These are phyloP conservation scores for Hypoxylon sp. DNA, from an alignment of 2,329 filamentous ascomycete genomes.

Conservation along the genomic window DNA sequence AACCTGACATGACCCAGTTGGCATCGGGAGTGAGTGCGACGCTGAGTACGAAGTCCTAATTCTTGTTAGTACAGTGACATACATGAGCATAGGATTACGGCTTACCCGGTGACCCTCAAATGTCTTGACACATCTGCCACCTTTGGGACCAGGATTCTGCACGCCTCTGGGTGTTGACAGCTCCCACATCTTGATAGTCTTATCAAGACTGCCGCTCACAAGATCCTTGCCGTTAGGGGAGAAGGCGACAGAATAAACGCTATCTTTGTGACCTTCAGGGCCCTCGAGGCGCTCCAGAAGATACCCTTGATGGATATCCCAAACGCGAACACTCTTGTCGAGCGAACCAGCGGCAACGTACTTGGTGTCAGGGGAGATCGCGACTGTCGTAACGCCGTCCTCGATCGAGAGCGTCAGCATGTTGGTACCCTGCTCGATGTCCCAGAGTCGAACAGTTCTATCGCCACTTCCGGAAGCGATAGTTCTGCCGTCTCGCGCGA, in stretches of 20 bases:
- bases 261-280: conserved; percentile 94
- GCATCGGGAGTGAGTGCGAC: conserved; percentile 96
- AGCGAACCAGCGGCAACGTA: conserved; percentile 95
- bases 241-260: conserved; percentile 96
- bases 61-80: conserved; percentile 49
- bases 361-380: conserved; percentile 94
- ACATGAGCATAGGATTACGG: conserved; percentile 33
- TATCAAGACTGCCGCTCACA: conserved; percentile 94
- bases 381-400: conserved; percentile 96
- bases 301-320: conserved; percentile 89
- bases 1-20: conserved; percentile 96
- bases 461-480: conserved; percentile 98
- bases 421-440: conserved; percentile 87
- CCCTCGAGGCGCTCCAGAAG: conserved; percentile 93
- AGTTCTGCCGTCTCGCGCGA: conserved; percentile 90
- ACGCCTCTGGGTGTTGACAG: conserved; percentile 80
- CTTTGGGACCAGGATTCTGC: conserved; percentile 78
- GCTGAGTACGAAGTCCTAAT: conserved; percentile 92
- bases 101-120: conserved; percentile 95
- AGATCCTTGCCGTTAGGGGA: conserved; percentile 93
- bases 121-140: conserved; percentile 93
- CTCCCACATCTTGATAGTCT: conserved; percentile 99
- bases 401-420: conserved; percentile 91
- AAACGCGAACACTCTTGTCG: conserved; percentile 97
- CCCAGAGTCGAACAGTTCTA: conserved; percentile 94